Evolutionary conservation across 108 stramenopile genomes (phyloP), one percentile per base, ranked within the genome.

Genomic region (Phaeodactylum tricornutum): DNA sequence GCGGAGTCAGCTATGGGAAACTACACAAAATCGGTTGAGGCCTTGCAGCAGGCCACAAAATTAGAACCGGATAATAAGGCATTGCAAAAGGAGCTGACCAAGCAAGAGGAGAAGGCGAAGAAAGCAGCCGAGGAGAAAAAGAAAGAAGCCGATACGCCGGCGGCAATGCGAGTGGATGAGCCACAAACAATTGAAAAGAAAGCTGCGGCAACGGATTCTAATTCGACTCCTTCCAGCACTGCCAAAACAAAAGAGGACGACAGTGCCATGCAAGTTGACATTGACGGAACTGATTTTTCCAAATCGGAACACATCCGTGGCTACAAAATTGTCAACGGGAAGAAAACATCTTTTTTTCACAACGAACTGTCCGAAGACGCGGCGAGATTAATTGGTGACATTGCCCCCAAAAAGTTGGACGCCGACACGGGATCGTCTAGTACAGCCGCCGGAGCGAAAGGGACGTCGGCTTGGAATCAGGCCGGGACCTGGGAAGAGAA

Each of bases 251-350:
- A 54, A 37, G 24, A 17, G 45, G 7, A 63, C 54, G 3, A 56
- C 28, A 41, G n/a, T 29, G 12, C 17, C 25, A 28, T 31, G 16
- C 11, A 39, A 38, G 8, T 47, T 60, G 1, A 40, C 55, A 53
- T 51, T 12, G 77, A 74, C 31, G 66, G 62, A 30, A 61, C 53
- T 30, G 32, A 58, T 19, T 88, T 88, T 48, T 75, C 82, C 7
- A 77, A 75, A 41, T 80, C 83, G 4, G 87, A 89, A 54, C 64
- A 77, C 32, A 69, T 93, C 23, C 73, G 84, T n/a, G 96, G 96
- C 17, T 97, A 97, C 83, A 95, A 95, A 72, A 72, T 90, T 19
- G 87, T 87, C 39, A 94, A 94, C 55, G 96, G 96, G 21, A 92
- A 89, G 55, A 91, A 85, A 56, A 97, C 96, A 34, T 86, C 86